Conservation (phyloP, 192 early-diverging fungal genomes). For the Coemansia sp. region DNA sequence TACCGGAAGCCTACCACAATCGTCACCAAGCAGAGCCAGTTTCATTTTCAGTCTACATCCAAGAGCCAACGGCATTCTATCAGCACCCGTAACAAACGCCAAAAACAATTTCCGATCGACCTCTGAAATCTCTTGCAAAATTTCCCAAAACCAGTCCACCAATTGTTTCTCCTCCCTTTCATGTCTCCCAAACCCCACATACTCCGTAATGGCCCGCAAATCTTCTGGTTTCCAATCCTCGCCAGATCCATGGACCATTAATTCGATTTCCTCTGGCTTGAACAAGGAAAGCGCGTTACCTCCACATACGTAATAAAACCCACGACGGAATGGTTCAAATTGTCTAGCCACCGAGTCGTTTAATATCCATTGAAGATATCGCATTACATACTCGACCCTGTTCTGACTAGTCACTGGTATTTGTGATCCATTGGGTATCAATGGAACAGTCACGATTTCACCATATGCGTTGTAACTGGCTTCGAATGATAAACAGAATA, state of each 20-base stretch:
- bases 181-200: slow-evolving; percentile 47
- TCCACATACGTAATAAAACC: slow-evolving; percentile 85
- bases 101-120: slow-evolving; percentile 71
- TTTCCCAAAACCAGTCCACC: slow-evolving; percentile 76
- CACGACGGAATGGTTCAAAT: slow-evolving; percentile 82
- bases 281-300: slow-evolving; percentile 86
- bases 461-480: slow-evolving; percentile 69
- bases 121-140: slow-evolving; percentile 66
- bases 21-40: slow-evolving; percentile 70
- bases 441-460: slow-evolving; percentile 61
- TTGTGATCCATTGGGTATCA: slow-evolving; percentile 64
- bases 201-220: slow-evolving; percentile 48
- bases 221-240: slow-evolving; percentile 46
- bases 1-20: slow-evolving; percentile 70
- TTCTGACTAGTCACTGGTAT: slow-evolving; percentile 67
- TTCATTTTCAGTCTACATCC: slow-evolving; percentile 62
- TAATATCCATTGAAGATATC: slow-evolving; percentile 79
- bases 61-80: slow-evolving; percentile 81
- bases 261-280: slow-evolving; percentile 89
- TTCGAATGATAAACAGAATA: slow-evolving; percentile 83
- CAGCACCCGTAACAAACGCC: slow-evolving; percentile 91
- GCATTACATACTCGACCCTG: slow-evolving; percentile 75
- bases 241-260: slow-evolving; percentile 82
- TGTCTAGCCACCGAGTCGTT: slow-evolving; percentile 71
- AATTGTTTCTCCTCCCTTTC: slow-evolving; percentile 35